These are phyloP conservation scores for Prunus kanzakura DNA, from an alignment of 306 rosid genomes.

Conservation along the genomic window DNA sequence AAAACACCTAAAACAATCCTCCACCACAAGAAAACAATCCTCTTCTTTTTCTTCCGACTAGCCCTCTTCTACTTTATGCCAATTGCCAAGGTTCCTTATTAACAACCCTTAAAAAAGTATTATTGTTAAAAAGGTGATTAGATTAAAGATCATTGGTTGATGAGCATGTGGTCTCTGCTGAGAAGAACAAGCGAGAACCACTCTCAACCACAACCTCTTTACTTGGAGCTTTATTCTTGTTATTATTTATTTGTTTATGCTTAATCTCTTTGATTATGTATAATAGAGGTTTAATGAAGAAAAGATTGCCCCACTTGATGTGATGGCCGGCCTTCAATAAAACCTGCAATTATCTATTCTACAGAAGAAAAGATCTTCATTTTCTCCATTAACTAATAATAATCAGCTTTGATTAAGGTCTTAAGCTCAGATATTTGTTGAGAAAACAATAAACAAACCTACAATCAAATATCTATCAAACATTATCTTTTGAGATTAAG, in stretches of 20 bases:
- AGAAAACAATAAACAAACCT: slow-evolving; percentile 2
- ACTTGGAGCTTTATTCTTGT: slow-evolving; percentile 17
- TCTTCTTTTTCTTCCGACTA: background rate
- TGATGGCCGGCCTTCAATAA: slow-evolving; percentile 30
- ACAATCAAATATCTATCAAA: background rate
- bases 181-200: background rate
- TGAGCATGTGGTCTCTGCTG: slow-evolving; percentile 24
- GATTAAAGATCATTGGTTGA: slow-evolving; percentile 22
- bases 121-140: slow-evolving; percentile 22
- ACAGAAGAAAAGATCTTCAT: background rate
- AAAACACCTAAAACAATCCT: slow-evolving; percentile 34
- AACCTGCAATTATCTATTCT: background rate
- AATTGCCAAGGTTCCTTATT: background rate
- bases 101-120: background rate
- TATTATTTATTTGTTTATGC: background rate
- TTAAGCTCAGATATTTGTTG: slow-evolving; percentile 22
- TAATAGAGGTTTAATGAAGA: background rate
- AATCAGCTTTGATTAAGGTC: background rate
- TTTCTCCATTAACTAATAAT: background rate
- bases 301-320: slow-evolving; percentile 15
- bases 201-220: slow-evolving; percentile 60
- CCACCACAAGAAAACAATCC: slow-evolving; percentile 44
- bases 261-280: slow-evolving; percentile 1
- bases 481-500: background rate
- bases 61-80: background rate